These are phyloP conservation scores for Alloteropsis semialata DNA, from an alignment of 176 grass and related monocot species.

Conservation along the genomic window DNA sequence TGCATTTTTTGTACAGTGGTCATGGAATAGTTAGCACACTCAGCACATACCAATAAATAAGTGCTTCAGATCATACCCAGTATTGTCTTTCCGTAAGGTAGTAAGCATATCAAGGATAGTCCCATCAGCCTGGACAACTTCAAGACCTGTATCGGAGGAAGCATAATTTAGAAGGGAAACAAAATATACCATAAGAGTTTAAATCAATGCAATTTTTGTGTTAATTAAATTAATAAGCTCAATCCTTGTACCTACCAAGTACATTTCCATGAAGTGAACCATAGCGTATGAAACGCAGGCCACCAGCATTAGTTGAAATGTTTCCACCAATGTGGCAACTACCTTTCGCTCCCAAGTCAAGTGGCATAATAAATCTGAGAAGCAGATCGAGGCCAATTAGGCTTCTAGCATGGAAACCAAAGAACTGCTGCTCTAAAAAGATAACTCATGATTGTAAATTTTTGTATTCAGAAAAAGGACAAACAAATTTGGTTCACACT, in stretches of 20 bases:
- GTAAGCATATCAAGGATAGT: conserved; percentile 95
- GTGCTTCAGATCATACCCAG: conserved; percentile 95
- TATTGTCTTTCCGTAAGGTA: conserved; percentile 95
- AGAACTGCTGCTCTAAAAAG: background rate
- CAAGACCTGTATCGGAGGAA: conserved; percentile 59
- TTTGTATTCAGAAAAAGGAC: background rate
- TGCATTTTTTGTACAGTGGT: background rate
- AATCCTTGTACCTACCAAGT: conserved; percentile 58
- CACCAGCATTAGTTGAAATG: conserved; percentile 95
- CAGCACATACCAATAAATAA: conserved; percentile 71
- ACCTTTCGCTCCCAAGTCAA: conserved; percentile 96
- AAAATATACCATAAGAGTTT: background rate
- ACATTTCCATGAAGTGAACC: conserved; percentile 96
- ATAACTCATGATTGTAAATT: background rate
- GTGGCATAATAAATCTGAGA: conserved; percentile 91
- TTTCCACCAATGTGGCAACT: conserved; percentile 98
- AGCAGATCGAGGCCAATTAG: background rate
- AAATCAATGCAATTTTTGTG: background rate
- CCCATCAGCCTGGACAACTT: conserved; percentile 88
- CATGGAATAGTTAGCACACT: background rate
- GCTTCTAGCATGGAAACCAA: background rate
- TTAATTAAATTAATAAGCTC: background rate
- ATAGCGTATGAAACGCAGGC: conserved; percentile 86
- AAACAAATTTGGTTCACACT: background rate
- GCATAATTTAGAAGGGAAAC: conserved; percentile 11